phyloP scores from a whole-genome alignment of 1,284 basidiomycete species.

The Moniliophthora roreri region DNA sequence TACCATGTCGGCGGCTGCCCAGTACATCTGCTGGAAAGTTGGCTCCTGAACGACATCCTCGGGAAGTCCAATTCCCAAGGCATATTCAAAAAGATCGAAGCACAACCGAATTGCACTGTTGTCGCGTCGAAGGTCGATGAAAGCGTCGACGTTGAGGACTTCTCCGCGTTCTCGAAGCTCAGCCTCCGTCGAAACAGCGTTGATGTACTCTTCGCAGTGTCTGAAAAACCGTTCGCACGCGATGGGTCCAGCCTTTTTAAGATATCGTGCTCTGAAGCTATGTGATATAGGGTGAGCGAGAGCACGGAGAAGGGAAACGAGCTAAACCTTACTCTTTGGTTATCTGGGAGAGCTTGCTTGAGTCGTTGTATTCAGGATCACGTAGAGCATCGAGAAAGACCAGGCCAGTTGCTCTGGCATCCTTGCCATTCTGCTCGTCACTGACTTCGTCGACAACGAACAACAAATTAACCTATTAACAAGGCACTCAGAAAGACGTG shows the following conservation, averaged over 20 bases:
- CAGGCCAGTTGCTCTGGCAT: conserved; percentile 53
- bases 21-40: conserved; percentile 53
- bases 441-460: conserved; percentile 72
- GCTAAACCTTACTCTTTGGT: conserved; percentile 53
- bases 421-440: conserved; percentile 60
- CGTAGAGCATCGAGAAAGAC: conserved; percentile 54
- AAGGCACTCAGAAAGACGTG: not conserved
- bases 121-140: conserved; percentile 57
- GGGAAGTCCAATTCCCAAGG: conserved; percentile 59
- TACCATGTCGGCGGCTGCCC: conserved; percentile 63
- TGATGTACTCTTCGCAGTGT: conserved; percentile 56
- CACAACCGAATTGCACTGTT: conserved; percentile 67
- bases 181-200: conserved; percentile 57
- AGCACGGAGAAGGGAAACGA: not conserved
- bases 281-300: conserved; percentile 6
- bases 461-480: conserved; percentile 52
- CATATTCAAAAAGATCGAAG: conserved; percentile 62
- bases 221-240: conserved; percentile 50
- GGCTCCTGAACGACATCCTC: conserved; percentile 59
- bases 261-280: conserved; percentile 54
- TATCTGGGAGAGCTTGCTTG: conserved; percentile 53
- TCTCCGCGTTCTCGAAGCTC: conserved; percentile 55
- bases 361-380: conserved; percentile 52
- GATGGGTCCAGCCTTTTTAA: conserved; percentile 41
- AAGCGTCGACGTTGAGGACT: conserved; percentile 52